Evolutionary conservation across 441 rosid genomes (phyloP), one percentile per base, ranked within the genome.

Genomic region (Mallotus repandus): DNA sequence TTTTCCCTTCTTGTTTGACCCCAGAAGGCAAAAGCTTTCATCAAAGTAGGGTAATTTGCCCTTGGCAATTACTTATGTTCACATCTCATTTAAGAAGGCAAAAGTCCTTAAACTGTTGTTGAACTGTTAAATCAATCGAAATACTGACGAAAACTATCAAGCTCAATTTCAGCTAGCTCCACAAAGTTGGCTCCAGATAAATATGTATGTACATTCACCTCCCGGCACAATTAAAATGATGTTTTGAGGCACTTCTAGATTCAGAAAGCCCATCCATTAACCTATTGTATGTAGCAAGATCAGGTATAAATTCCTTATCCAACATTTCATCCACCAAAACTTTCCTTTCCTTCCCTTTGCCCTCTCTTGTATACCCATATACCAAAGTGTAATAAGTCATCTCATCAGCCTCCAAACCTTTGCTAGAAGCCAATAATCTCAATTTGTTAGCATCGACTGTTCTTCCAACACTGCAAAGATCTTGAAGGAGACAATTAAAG

Each of bases 11-110:
- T 92, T 0, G 92, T 93, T 75, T 88, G 95, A 62, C 88, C 90
- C 0, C 94, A 86, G 62, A 84, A 69, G 15, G 90, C 97, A 29
- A 66, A 90, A 94, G 91, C 92, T 85, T 94, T 92, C 95, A 90
- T 92, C 86, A 89, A 9, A 96, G 46, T 43, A 43, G 46, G 90
- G 83, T 91, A 91, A 72, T 29, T 96, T 93, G 59, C 90, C 76
- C 86, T 90, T 92, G 19, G 87, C 83, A 49, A 93, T 88, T 70
- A 86, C 93, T 71, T 65, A 82, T 0, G 83, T 76, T 70, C 96
- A 83, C 96, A 91, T 94, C 79, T 92, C 89, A 46, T 90, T 89
- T 79, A 91, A 89, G 74, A 83, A 87, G 7, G 85, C 74, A 16
- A 90, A 80, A 56, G 94, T 94, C 53, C 90, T 89, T 22, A 1